Evolutionary conservation across 306 rosid species (phyloP), one percentile per base, ranked within the genome.

Genomic region (Rosa lucieae): DNA sequence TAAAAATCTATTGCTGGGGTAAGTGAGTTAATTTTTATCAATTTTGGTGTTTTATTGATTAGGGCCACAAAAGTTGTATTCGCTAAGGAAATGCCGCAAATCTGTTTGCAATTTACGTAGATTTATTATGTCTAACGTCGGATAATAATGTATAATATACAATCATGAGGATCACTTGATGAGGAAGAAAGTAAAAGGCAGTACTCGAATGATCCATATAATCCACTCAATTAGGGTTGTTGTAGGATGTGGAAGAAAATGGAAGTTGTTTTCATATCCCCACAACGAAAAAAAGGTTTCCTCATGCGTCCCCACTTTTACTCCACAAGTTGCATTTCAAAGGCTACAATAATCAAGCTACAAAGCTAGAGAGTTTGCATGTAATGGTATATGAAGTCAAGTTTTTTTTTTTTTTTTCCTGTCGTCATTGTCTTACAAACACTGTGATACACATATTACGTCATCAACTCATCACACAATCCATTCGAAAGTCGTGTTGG

Each of bases 261-360:
- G 74, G 42, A 73, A 39, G 74, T 20, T 51, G 73, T 46, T 68
- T 78, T 78, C 86, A 71, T 23, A 59, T 83, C 86, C 82, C 79
- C 77, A 74, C 76, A 78, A 67, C 2, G 68, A 62, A 74, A 39
- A 67, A 58, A 73, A 23, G 10, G 18, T 51, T 63, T 73, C 56
- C 51, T 4, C 81, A 63, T 44, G 82, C 81, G 75, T 10, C 66
- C 5, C 8, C 40, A 8, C 23, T 70, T 37, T 76, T 62, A 3
- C 53, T 26, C 65, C 65, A n/a, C 35, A 21, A 58, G 29, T 58
- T 9, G 65, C 32, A 58, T 58, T 7, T 32, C 6, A 35, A 15
- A 66, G 9, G 68, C 42, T 14, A 35, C 1, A 3, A 14, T 66
- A 15, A 66, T 66, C 46, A 39, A 15, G 23, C 70, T 14, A 66